Conservation (phyloP, 768 basidiomycete species). For the Calocera cornea region DNA sequence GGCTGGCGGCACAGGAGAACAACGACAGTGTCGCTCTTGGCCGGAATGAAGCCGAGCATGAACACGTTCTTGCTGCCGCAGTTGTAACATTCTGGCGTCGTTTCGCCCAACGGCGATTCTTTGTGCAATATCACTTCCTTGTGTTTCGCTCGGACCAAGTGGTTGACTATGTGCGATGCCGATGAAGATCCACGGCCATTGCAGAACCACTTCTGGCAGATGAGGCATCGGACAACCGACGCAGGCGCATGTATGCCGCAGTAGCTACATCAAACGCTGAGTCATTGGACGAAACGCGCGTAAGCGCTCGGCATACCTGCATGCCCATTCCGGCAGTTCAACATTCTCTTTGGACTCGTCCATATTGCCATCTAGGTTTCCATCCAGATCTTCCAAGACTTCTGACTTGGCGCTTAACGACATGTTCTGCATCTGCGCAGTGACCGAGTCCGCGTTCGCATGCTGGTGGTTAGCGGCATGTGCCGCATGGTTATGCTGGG, state of each 20-base stretch:
- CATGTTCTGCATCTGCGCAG: slow-evolving; percentile 5
- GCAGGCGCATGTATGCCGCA: slow-evolving; percentile 97
- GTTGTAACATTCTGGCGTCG: slow-evolving; percentile 96
- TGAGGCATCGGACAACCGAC: slow-evolving; percentile 86
- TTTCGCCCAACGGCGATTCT: slow-evolving; percentile 91
- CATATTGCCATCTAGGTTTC: slow-evolving; percentile 79
- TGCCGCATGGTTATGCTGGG: slow-evolving; percentile 13
- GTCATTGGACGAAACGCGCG: background rate
- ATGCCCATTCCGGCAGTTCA: slow-evolving; percentile 12
- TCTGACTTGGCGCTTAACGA: slow-evolving; percentile 19
- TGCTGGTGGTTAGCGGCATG: slow-evolving; percentile 15
- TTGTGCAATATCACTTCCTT: slow-evolving; percentile 96
- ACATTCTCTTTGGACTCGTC: slow-evolving; percentile 79
- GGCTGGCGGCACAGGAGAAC: slow-evolving; percentile 96
- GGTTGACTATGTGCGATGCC: slow-evolving; percentile 97
- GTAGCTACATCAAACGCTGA: slow-evolving; percentile 43
- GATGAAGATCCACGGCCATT: slow-evolving; percentile 97
- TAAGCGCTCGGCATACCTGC: slow-evolving; percentile 10
- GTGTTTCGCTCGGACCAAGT: slow-evolving; percentile 96
- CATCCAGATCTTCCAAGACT: slow-evolving; percentile 36
- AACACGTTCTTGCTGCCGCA: slow-evolving; percentile 99
- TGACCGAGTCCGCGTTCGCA: background rate
- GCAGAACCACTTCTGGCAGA: slow-evolving; percentile 96
- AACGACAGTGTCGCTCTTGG: slow-evolving; percentile 97
- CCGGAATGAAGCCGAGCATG: slow-evolving; percentile 98